Evolutionary conservation across 495 filamentous ascomycete genomes (phyloP).

Genomic region (Friedmanniomyces simplex): DNA sequence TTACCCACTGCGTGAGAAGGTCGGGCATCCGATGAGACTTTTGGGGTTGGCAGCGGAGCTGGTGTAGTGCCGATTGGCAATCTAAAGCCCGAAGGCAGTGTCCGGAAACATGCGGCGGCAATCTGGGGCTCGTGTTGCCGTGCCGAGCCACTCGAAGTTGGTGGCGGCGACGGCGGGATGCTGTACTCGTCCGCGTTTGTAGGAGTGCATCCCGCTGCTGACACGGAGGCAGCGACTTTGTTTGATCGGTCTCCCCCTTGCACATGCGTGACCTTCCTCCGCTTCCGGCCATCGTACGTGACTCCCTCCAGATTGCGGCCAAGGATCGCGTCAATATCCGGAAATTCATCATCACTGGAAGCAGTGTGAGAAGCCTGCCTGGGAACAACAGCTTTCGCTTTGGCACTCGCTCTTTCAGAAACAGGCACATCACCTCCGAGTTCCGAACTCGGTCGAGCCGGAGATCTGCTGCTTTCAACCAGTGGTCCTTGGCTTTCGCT

Average conservation of each 20-base stretch:
- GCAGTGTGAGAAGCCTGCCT: background rate
- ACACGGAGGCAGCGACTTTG: background rate
- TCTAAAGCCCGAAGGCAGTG: conserved; percentile 1
- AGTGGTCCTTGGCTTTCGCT: conserved; percentile 2
- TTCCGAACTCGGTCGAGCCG: background rate
- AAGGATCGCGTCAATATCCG: conserved; percentile 18
- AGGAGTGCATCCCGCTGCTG: background rate
- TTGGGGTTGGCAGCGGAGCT: conserved; percentile 17
- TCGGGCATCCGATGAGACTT: conserved; percentile 12
- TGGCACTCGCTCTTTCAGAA: no score
- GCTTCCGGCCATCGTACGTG: conserved; percentile 13
- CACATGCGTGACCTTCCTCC: conserved; percentile 12
- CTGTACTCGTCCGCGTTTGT: conserved; percentile 14
- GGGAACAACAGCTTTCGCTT: background rate
- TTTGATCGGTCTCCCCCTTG: background rate
- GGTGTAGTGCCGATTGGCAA: conserved; percentile 28
- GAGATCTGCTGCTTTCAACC: background rate
- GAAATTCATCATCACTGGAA: conserved; percentile 20
- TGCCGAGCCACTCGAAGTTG: conserved; percentile 30
- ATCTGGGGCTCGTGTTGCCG: no score
- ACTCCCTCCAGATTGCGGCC: background rate
- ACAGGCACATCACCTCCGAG: background rate
- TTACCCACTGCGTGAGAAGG: background rate
- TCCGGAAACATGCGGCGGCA: background rate
- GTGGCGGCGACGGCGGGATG: conserved; percentile 29